Evolutionary conservation across 108 stramenopile genomes (phyloP), one percentile per base, ranked within the genome.

Genomic region (Nannochloropsis oceanica): DNA sequence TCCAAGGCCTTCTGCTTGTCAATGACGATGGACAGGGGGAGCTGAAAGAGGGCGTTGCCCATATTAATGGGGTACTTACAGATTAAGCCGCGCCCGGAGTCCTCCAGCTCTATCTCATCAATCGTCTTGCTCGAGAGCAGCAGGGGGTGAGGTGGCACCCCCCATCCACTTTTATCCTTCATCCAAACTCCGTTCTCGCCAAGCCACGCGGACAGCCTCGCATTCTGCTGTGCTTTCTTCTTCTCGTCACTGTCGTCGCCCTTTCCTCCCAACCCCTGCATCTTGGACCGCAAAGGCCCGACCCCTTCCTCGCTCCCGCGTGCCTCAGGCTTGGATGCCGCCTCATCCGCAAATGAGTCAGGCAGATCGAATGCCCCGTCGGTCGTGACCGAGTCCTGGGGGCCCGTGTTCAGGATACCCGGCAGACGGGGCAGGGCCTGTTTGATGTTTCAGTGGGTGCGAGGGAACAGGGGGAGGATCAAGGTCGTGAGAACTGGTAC

Each of bases 91-190:
- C 96, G 91, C 43, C 97, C 97, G 0, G 95, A 94, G 20, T 92
- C 92, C 88, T 98, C 97, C 83, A 95, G 95, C 10, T 96, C 96
- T 59, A 92, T 92, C 87, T 96, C 96, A 87, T 97, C 96, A 26
- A 91, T 89, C 13, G 97, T 98, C 85, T 95, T 93, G 26, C 94
- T 95, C 82, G 93, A 92, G 83, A 98, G 94, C 11, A 95, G 96
- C 87, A 98, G 88, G n/a, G 95, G 94, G 89, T 98, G 97, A 13
- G 97, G 97, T 11, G 96, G 95, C 88, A 94, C 93, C 9, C 95
- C 95, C 97, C 96, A 98, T 44, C 91, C 92, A 43, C 95, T 94
- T 84, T 91, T 93, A 43, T 91, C 86, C 86, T 92, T 90, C 82
- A 97, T 92, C 95, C 95, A 96, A 44, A 90, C 89, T 8, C 88